A percentile compares a stretch with the other conserved stretches of the same genome.
Conservation (phyloP, 176 grass and related monocot species). For the Saccharum officinarum region DNA sequence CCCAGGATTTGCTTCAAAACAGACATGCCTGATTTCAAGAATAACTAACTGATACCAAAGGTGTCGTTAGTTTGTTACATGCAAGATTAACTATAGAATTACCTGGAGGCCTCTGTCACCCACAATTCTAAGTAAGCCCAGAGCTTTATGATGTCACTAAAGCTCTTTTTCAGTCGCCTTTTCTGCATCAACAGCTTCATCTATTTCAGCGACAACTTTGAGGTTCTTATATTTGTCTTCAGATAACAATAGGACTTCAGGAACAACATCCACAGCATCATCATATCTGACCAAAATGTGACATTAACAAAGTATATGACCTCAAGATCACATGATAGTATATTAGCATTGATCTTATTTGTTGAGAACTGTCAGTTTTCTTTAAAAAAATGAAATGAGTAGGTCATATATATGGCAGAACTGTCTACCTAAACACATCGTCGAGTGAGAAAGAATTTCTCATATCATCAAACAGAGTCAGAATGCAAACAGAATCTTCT, state of each 20-base stretch:
- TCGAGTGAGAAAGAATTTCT: slow-evolving; percentile 63
- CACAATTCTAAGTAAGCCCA: slow-evolving; percentile 71
- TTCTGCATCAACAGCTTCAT: slow-evolving; percentile 74
- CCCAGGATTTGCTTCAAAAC: not conserved
- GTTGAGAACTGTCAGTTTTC: slow-evolving; percentile 8
- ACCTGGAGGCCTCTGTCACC: slow-evolving; percentile 92
- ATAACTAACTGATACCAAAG: slow-evolving; percentile 9
- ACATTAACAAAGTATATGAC: slow-evolving; percentile 10
- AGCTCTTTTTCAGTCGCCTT: slow-evolving; percentile 69
- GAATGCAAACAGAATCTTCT: slow-evolving; percentile 88
- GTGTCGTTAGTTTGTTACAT: not conserved
- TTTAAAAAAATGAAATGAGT: slow-evolving; percentile 16
- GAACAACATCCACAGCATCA: slow-evolving; percentile 72
- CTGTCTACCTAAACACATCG: slow-evolving; percentile 67
- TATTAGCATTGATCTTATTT: not conserved
- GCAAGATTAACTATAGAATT: slow-evolving; percentile 28
- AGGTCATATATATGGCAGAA: slow-evolving; percentile 11
- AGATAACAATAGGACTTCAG: slow-evolving; percentile 73
- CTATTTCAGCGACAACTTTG: slow-evolving; percentile 95
- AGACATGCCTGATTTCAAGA: not conserved
- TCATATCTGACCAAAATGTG: slow-evolving; percentile 68
- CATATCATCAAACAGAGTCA: slow-evolving; percentile 77
- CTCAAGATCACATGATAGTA: not conserved
- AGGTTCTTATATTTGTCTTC: slow-evolving; percentile 89
- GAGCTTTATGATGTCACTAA: slow-evolving; percentile 71